phyloP scores from a whole-genome alignment of 306 rosid species.

The Acacia melanoxylon region DNA sequence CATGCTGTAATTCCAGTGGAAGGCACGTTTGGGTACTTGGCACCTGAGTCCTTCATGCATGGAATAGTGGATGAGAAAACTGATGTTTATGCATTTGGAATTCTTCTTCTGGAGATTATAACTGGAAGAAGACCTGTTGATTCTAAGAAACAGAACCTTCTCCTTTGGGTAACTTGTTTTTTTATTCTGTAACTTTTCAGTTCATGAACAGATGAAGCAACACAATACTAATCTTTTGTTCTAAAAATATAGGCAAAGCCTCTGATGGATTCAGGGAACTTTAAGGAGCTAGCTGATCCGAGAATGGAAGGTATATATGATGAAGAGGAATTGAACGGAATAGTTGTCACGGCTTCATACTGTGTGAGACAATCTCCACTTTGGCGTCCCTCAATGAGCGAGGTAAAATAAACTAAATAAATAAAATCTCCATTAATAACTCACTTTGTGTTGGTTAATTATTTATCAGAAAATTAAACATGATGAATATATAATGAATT shows the following conservation, averaged over 20 bases:
- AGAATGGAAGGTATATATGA: conserved; percentile 67
- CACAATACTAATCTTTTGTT: not conserved
- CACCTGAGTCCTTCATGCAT: conserved; percentile 94
- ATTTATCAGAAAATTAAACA: not conserved
- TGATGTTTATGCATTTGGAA: conserved; percentile 81
- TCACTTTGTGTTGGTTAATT: not conserved
- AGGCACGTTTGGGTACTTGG: conserved; percentile 93
- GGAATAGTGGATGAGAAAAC: conserved; percentile 94
- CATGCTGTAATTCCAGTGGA: conserved; percentile 90
- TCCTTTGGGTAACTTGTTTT: conserved; percentile 65
- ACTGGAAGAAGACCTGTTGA: conserved; percentile 90
- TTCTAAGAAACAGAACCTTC: conserved; percentile 81
- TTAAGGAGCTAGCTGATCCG: conserved; percentile 69
- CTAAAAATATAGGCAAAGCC: conserved; percentile 67
- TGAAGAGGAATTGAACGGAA: conserved; percentile 56
- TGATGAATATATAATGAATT: not conserved
- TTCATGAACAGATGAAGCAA: not conserved
- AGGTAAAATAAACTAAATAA: conserved; percentile 43
- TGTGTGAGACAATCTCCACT: conserved; percentile 76
- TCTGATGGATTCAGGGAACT: conserved; percentile 74
- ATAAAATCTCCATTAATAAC: not conserved
- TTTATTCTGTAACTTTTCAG: not conserved
- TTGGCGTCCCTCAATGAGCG: conserved; percentile 81
- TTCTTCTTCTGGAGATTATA: conserved; percentile 85
- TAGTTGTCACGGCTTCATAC: conserved; percentile 75